Evolutionary conservation across 208 protist species (phyloP).

Genomic region (Blastocrithidia nonstop): DNA sequence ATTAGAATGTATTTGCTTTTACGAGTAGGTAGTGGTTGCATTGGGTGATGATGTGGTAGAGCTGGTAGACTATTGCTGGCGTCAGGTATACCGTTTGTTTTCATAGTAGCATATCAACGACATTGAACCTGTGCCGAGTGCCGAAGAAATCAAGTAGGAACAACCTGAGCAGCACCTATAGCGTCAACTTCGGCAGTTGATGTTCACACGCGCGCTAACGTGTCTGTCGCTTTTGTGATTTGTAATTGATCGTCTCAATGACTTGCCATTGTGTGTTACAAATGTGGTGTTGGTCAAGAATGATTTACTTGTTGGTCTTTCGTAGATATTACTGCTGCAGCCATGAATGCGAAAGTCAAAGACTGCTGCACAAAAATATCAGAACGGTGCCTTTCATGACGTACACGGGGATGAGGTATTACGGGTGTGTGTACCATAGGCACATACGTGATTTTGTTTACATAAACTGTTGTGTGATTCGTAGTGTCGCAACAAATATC

Average conservation of each 20-base stretch:
- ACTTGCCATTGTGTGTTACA: slow-evolving; percentile 51
- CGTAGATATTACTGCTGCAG: slow-evolving; percentile 57
- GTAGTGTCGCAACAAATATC: slow-evolving; percentile 62
- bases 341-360: slow-evolving; percentile 79
- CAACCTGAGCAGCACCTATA: slow-evolving; percentile 11
- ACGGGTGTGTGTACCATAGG: slow-evolving; percentile 69
- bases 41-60: slow-evolving; percentile 78
- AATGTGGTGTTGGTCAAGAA: slow-evolving; percentile 70
- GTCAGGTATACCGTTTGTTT: slow-evolving; percentile 62
- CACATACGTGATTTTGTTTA: slow-evolving; percentile 81
- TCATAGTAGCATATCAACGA: slow-evolving; percentile 21
- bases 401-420: slow-evolving; percentile 37
- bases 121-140: slow-evolving; percentile 1
- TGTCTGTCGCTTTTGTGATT: slow-evolving; percentile 84
- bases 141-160: slow-evolving; percentile 5
- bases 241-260: slow-evolving; percentile 60
- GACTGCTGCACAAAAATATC: slow-evolving; percentile 36
- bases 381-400: slow-evolving; percentile 35
- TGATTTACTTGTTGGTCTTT: slow-evolving; percentile 68
- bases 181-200: slow-evolving; percentile 22
- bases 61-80: slow-evolving; percentile 83
- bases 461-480: slow-evolving; percentile 78
- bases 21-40: slow-evolving; percentile 63
- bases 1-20: slow-evolving; percentile 75
- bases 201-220: slow-evolving; percentile 42